These are phyloP conservation scores for Ceratocystis cacaofunesta DNA, from an alignment of 2,329 filamentous ascomycete species.

Conservation along the genomic window DNA sequence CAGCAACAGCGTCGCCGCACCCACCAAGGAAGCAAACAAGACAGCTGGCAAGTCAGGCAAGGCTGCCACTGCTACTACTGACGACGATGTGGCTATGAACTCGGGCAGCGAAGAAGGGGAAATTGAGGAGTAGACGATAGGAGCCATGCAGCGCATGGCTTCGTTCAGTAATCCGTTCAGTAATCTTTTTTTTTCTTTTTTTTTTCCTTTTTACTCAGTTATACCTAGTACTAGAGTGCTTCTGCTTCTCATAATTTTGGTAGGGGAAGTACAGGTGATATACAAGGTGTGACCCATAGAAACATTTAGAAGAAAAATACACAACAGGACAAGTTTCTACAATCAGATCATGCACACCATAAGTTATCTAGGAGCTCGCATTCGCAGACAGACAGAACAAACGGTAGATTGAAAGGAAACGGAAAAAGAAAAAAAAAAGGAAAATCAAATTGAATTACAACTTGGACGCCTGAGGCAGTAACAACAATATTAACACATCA, in stretches of 20 bases:
- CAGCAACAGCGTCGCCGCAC: background rate
- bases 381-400: no score
- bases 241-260: background rate
- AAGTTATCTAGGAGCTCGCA: no score
- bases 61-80: background rate
- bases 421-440: background rate
- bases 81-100: constrained; percentile 31
- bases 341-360: no score
- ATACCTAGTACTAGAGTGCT: background rate
- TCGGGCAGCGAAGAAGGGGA: constrained; percentile 95
- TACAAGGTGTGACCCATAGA: background rate
- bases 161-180: background rate
- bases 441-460: background rate
- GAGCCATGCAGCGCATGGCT: background rate
- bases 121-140: constrained; percentile 54
- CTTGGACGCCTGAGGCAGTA: background rate
- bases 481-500: background rate
- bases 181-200: background rate
- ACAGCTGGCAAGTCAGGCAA: background rate
- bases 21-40: background rate
- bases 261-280: background rate
- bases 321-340: background rate
- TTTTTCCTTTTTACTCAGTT: background rate
- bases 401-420: no score
- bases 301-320: background rate